Percentiles rank a stretch among this genome's conserved stretches.
Evolutionary conservation across 192 early-diverging fungal species (phyloP).

Genomic region (Backusella parvicylindrica): DNA sequence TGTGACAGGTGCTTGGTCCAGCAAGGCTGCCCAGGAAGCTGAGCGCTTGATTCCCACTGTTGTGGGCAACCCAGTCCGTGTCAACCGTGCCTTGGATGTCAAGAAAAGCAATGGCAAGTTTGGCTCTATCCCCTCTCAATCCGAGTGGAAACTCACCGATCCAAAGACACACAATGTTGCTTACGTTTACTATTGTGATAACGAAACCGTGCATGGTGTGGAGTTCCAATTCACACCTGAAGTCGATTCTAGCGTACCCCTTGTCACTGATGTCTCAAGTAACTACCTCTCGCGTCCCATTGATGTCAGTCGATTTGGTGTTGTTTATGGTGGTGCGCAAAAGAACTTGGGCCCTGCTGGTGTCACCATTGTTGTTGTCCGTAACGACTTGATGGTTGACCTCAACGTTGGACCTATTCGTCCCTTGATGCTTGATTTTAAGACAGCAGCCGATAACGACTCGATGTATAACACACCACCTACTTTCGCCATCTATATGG

Average conservation of each 20-base stretch:
- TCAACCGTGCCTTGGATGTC: constrained; percentile 77
- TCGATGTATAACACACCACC: constrained; percentile 98
- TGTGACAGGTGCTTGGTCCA: constrained; percentile 90
- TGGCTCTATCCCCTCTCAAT: constrained; percentile 51
- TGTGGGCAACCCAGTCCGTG: constrained; percentile 27
- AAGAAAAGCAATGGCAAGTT: constrained; percentile 53
- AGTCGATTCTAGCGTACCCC: constrained; percentile 57
- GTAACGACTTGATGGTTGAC: constrained; percentile 79
- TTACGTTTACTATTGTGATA: constrained; percentile 96
- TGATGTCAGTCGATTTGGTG: constrained; percentile 78
- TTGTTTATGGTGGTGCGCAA: constrained; percentile 95
- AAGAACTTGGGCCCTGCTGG: constrained; percentile 96
- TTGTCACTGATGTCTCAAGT: constrained; percentile 91
- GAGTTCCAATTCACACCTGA: constrained; percentile 66
- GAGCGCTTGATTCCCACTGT: constrained; percentile 64
- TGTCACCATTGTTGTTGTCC: constrained; percentile 88
- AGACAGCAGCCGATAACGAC: constrained; percentile 71
- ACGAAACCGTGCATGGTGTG: constrained; percentile 97
- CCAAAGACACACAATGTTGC: constrained; percentile 57
- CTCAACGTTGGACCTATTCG: constrained; percentile 42
- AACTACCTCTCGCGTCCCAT: constrained; percentile 79
- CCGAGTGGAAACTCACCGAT: constrained; percentile 66
- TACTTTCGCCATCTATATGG: constrained; percentile 91
- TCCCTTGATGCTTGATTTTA: constrained; percentile 87
- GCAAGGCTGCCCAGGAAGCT: constrained; percentile 84